Evolutionary conservation across 805 yeast species (phyloP).

Genomic region (Teunomyces tritomae): DNA sequence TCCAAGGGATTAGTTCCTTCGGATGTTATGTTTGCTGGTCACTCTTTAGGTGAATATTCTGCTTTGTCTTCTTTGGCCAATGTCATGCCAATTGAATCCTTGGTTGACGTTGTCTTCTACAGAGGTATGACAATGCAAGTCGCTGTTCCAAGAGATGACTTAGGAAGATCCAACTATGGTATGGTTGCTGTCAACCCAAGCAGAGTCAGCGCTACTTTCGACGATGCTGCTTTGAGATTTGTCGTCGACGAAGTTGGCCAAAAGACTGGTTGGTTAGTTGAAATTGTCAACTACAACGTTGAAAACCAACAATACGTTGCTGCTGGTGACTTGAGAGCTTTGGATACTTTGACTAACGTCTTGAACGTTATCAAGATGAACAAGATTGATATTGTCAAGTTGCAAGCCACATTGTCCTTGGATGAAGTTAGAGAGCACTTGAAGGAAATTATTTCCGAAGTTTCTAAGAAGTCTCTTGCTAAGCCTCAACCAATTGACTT

Average conservation of each 20-base stretch:
- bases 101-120: conserved; percentile 97
- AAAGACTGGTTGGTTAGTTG: conserved; percentile 90
- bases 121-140: conserved; percentile 99
- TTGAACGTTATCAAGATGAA: conserved; percentile 90
- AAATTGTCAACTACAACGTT: conserved; percentile 97
- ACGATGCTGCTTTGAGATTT: conserved; percentile 89
- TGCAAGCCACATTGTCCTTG: conserved; percentile 75
- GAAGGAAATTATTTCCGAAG: conserved; percentile 83
- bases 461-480: conserved; percentile 72
- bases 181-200: conserved; percentile 99
- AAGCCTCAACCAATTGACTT: conserved; percentile 96
- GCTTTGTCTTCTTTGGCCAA: conserved; percentile 96
- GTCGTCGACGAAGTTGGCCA: conserved; percentile 85
- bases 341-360: conserved; percentile 90
- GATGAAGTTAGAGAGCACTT: conserved; percentile 89
- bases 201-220: conserved; percentile 83
- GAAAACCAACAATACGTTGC: conserved; percentile 98
- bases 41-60: conserved; percentile 98
- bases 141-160: conserved; percentile 95
- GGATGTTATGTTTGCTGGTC: conserved; percentile 96
- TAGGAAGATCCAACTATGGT: conserved; percentile 97
- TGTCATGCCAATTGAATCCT: conserved; percentile 96
- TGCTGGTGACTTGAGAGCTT: conserved; percentile 96
- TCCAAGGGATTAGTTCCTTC: conserved; percentile 92
- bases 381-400: conserved; percentile 87